These are phyloP conservation scores for Choanephora cucurbitarum DNA, from an alignment of 371 early-diverging fungal genomes.

Conservation along the genomic window DNA sequence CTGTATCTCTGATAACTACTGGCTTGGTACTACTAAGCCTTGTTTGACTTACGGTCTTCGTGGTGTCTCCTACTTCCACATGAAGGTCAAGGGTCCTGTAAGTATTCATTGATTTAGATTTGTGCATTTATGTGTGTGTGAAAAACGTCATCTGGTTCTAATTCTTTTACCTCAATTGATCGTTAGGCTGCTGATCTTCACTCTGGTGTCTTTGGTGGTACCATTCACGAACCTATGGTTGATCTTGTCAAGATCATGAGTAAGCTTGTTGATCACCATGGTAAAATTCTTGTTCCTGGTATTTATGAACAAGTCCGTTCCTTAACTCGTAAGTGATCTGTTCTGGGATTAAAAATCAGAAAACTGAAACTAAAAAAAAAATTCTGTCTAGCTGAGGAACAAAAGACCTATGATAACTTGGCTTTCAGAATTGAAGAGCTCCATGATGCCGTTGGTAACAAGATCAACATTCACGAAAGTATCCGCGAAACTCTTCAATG, in stretches of 20 bases:
- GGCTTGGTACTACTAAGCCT: slow-evolving; percentile 94
- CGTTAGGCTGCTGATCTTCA: slow-evolving; percentile 75
- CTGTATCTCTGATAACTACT: slow-evolving; percentile 97
- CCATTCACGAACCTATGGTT: slow-evolving; percentile 97
- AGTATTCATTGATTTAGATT: slow-evolving; percentile 29
- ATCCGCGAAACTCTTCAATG: slow-evolving; percentile 82
- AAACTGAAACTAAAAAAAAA: neutral
- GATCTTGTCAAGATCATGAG: slow-evolving; percentile 85
- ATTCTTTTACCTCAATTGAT: neutral
- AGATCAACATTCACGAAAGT: slow-evolving; percentile 74
- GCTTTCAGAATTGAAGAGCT: slow-evolving; percentile 83
- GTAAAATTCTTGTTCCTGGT: slow-evolving; percentile 91
- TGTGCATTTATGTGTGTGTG: neutral
- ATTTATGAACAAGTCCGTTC: slow-evolving; percentile 91
- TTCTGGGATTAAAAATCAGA: neutral
- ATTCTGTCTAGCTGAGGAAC: slow-evolving; percentile 58
- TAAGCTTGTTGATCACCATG: slow-evolving; percentile 82
- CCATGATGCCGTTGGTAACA: slow-evolving; percentile 78
- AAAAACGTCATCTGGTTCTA: slow-evolving; percentile 5
- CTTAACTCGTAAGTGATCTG: slow-evolving; percentile 59
- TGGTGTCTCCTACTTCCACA: slow-evolving; percentile 89
- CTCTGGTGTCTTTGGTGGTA: slow-evolving; percentile 96
- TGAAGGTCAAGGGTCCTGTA: slow-evolving; percentile 78
- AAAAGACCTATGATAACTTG: slow-evolving; percentile 78
- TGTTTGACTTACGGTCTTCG: slow-evolving; percentile 97